Evolutionary conservation across 1,284 basidiomycete genomes (phyloP).

Genomic region (Ganoderma leucocontextum): DNA sequence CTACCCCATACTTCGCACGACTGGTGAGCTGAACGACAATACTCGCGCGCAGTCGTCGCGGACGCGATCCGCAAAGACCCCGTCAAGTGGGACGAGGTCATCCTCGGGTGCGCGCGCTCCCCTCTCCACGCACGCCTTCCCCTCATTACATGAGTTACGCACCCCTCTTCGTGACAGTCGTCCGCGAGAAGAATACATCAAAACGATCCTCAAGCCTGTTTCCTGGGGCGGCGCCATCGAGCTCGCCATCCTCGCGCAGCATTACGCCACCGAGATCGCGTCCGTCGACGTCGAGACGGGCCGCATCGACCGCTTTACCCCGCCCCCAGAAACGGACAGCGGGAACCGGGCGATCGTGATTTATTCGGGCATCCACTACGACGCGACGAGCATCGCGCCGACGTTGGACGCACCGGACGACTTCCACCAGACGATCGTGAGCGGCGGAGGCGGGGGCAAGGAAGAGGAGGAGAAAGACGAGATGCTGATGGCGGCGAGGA

Average conservation of each 20-base stretch:
- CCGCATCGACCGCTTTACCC: slow-evolving; percentile 85
- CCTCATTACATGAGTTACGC: not conserved
- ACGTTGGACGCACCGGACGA: slow-evolving; percentile 75
- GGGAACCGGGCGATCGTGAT: slow-evolving; percentile 70
- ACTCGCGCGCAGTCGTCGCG: slow-evolving; percentile 72
- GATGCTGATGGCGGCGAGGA: slow-evolving; percentile 71
- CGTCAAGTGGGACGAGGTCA: slow-evolving; percentile 80
- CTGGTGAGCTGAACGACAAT: not conserved
- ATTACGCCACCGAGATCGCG: slow-evolving; percentile 87
- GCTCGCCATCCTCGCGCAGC: slow-evolving; percentile 80
- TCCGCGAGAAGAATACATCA: slow-evolving; percentile 79
- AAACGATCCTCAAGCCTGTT: slow-evolving; percentile 78
- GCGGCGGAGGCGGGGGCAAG: slow-evolving; percentile 59
- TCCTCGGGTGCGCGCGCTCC: slow-evolving; percentile 72
- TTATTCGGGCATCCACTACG: slow-evolving; percentile 96
- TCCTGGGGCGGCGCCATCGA: slow-evolving; percentile 97
- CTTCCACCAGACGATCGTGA: slow-evolving; percentile 91
- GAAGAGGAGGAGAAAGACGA: slow-evolving; percentile 56
- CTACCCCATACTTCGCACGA: not conserved
- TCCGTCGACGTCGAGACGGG: slow-evolving; percentile 94
- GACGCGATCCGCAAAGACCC: slow-evolving; percentile 79
- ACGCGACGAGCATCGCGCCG: slow-evolving; percentile 87
- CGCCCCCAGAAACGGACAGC: slow-evolving; percentile 49
- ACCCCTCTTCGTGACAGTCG: slow-evolving; percentile 51
- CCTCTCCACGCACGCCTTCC: slow-evolving; percentile 9